Base-by-base conservation (phyloP, 2,329 filamentous ascomycete genomes). In the Microdochium nivale region DNA sequence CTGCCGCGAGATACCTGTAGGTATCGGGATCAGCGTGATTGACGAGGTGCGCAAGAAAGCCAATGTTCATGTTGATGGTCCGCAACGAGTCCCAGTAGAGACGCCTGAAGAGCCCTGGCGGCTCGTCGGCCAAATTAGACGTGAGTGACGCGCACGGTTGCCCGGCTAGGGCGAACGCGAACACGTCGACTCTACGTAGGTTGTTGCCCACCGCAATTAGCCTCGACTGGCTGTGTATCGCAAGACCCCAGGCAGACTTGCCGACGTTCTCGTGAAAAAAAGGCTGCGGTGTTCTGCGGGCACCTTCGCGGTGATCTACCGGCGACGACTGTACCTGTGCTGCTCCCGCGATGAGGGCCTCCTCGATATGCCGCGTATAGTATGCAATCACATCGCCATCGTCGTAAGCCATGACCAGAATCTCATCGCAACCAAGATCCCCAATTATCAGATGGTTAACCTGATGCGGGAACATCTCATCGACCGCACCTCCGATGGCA, bases 201-300 rank as follows among this genome's bases (percentile, higher is more conserved):
- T 99, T 99, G 0, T 88, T 84, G 59, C 87, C 88, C 37, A 95
- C 85, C 0, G 92, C 94, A 55, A 99, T 86, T 55, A 96, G 73
- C 0, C 91, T 83, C n/a, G 88, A 89, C 55, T 84, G 73, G 55
- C 81, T 78, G 65, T 97, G 92, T 11, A 96, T 78, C 8, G 90
- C 86, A 48, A 96, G 69, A 0, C 92, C 94, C 94, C 94, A 99
- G 2, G 91, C 92, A 54, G 88, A 92, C 24, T 70, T 71, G 1
- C 81, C 80, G 2, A 96, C 90, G 62, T 87, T 90, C 35, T 87
- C 80, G 53, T 83, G 80, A 52, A 96, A 88, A 62, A 95, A 88
- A 64, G 63, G 52, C 61, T 59, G 40, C 25, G 55, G 55, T 46
- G 24, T 53, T 44, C 21, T 52, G 40, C 37, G 30, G 21, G 47